Base-by-base conservation (phyloP, 331 rosid genomes). In the Quercus phellos region DNA sequence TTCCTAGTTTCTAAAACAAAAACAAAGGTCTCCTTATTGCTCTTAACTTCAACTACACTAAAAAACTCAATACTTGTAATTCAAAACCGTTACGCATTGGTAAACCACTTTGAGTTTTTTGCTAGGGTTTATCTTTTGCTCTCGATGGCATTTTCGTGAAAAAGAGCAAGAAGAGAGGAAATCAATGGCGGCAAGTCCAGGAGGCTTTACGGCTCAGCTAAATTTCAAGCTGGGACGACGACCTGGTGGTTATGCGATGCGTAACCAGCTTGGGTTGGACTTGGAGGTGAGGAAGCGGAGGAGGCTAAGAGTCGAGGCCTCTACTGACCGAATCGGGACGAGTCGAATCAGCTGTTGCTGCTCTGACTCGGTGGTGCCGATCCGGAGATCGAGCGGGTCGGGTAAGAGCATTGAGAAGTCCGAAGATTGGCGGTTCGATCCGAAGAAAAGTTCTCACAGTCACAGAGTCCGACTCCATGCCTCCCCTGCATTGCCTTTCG, bases 401-500 rank as follows among this genome's bases (percentile, higher is more conserved):
- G 87, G 80, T n/a, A 87, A 77, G 77, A 64, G 75, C 78, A 80
- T 50, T 2, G 87, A 85, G 68, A 89, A 87, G 85, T 69, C n/a
- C 77, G 97, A 90, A 11, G 93, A 92, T 19, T 26, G 95, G 90
- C 84, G 84, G 14, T 88, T 87, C 84, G 91, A 89, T 81, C 79
- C 83, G 51, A 83, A 86, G 76, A 92, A 87, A 74, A 66, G 71
- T 59, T 85, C 89, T 68, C 88, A 66, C 76, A 76, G 81, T 26
- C 73, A n/a, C 53, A 75, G 92, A 79, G 77, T 81, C 24, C 88
- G 92, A 51, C 54, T 81, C 66, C 92, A 85, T 55, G 88, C 90
- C 34, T 82, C 92, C 4, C 87, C 94, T 64, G 86, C 90, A 85
- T 82, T 91, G 89, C 93, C 97, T 5, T 94, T 94, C 75, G 85